A percentile compares a stretch with the other conserved stretches of the same genome.
Conservation (phyloP, 2,329 filamentous ascomycete species). For the Aspergillus nomiae region DNA sequence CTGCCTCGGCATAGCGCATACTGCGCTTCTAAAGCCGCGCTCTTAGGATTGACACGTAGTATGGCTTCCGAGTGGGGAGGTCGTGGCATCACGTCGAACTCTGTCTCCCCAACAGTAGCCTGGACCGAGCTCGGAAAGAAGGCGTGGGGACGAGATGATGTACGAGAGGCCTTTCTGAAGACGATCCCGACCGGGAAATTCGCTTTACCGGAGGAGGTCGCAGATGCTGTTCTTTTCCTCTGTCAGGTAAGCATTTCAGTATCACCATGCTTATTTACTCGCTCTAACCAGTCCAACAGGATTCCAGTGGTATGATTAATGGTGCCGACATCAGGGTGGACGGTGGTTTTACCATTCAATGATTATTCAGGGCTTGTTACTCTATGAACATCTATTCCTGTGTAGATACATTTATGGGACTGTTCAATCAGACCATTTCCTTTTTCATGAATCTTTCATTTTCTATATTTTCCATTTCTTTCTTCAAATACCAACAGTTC, state of each 20-base stretch:
- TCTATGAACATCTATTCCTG: too few species aligned
- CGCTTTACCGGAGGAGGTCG: slow-evolving; percentile 42
- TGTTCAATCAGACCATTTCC: too few species aligned
- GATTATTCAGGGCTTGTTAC: not conserved
- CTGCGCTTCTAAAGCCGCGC: slow-evolving; percentile 51
- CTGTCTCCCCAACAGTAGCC: slow-evolving; percentile 49
- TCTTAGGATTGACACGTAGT: slow-evolving; percentile 47
- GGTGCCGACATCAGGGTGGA: slow-evolving; percentile 44
- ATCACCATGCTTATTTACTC: not conserved
- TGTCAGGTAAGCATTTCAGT: slow-evolving; percentile 32
- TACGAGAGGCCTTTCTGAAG: slow-evolving; percentile 39
- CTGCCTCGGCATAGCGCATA: slow-evolving; percentile 50
- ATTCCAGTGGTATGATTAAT: slow-evolving; percentile 46
- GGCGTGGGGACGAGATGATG: slow-evolving; percentile 41
- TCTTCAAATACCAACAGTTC: too few species aligned
- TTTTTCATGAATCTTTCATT: too few species aligned
- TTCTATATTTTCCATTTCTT: too few species aligned
- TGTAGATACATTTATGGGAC: too few species aligned
- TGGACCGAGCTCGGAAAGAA: slow-evolving; percentile 51
- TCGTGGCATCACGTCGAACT: slow-evolving; percentile 50
- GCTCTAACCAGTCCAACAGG: slow-evolving; percentile 22
- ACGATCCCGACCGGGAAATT: slow-evolving; percentile 44
- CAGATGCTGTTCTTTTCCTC: slow-evolving; percentile 42
- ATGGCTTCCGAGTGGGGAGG: slow-evolving; percentile 53
- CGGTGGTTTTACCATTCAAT: slow-evolving; percentile 43